These are phyloP conservation scores for Cystobasidium sp. DNA, from an alignment of 1,284 basidiomycete genomes.

Conservation along the genomic window DNA sequence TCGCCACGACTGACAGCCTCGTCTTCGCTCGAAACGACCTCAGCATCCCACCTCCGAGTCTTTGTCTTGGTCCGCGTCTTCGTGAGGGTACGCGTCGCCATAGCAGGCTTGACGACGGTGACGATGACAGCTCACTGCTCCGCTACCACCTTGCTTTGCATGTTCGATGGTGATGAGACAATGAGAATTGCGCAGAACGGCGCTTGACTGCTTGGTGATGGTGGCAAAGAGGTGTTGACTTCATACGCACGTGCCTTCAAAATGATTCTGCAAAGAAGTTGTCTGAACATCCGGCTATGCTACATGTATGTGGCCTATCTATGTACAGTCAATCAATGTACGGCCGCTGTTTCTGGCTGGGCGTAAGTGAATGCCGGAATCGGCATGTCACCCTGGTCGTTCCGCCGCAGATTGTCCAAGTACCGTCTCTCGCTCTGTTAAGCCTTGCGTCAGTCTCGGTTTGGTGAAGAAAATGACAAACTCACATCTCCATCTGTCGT, in stretches of 20 bases:
- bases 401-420: background rate
- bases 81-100: slow-evolving; percentile 28
- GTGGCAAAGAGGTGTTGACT: slow-evolving; percentile 3
- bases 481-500: slow-evolving; percentile 4
- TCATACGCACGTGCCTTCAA: background rate
- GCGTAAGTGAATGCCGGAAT: background rate
- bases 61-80: slow-evolving; percentile 37
- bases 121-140: too few species aligned
- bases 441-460: background rate
- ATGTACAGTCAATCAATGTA: background rate
- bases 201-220: background rate
- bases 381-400: background rate
- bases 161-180: background rate
- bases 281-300: background rate
- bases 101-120: background rate
- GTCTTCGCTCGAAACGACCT: slow-evolving; percentile 8
- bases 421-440: slow-evolving; percentile 2
- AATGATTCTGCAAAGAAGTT: background rate
- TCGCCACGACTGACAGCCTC: slow-evolving; percentile 6
- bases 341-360: slow-evolving; percentile 5
- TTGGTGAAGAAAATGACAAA: background rate
- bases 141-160: too few species aligned
- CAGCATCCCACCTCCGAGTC: background rate
- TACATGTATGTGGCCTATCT: background rate
- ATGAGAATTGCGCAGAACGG: background rate